A percentile compares a stretch with the other conserved stretches of the same genome.
These are phyloP conservation scores for Nasturtium officinale DNA, from an alignment of 345 rosid species.

Conservation along the genomic window DNA sequence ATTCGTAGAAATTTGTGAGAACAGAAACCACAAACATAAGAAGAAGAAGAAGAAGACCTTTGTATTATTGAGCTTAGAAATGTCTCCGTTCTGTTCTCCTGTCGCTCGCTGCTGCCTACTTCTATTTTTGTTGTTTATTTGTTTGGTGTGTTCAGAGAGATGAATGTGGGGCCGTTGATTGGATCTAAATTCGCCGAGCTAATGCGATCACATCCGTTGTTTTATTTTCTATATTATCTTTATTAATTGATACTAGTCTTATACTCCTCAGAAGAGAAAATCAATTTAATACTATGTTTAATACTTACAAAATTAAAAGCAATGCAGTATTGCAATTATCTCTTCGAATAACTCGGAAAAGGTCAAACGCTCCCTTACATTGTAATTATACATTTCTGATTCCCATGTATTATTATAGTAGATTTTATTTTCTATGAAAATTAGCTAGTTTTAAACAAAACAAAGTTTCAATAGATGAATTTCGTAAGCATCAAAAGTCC, in stretches of 20 bases:
- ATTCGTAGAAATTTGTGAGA: background rate
- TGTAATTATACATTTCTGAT: conserved; percentile 1
- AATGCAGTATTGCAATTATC: background rate
- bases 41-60: conserved; percentile 9
- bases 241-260: background rate
- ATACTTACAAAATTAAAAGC: background rate
- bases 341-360: conserved; percentile 23
- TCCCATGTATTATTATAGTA: background rate
- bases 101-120: conserved; percentile 32
- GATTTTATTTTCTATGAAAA: background rate
- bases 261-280: background rate
- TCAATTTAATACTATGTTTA: background rate
- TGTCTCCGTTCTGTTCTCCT: conserved; percentile 46
- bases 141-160: conserved; percentile 30
- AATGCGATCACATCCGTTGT: conserved; percentile 64
- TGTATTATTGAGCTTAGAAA: conserved; percentile 27
- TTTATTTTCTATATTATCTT: conserved; percentile 31
- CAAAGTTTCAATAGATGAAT: background rate
- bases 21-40: background rate
- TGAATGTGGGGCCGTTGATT: conserved; percentile 64
- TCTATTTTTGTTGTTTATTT: conserved; percentile 38
- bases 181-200: conserved; percentile 51
- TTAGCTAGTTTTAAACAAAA: background rate
- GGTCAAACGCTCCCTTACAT: background rate
- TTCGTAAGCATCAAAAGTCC: background rate